Evolutionary conservation across 495 filamentous ascomycete genomes (phyloP).

Genomic region (Neurospora sp.): DNA sequence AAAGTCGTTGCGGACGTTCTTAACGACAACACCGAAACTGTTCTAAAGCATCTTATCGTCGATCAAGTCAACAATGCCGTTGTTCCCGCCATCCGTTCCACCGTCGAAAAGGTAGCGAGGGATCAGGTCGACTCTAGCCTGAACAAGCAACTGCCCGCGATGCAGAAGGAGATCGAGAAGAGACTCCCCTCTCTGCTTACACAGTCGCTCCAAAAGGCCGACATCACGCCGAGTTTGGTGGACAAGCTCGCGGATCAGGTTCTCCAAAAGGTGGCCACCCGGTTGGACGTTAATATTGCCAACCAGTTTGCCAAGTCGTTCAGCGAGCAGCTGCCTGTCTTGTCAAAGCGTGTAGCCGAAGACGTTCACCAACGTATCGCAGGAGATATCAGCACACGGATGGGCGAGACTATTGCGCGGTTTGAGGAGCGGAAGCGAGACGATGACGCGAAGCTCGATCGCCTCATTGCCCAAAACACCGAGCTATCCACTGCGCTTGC

Average conservation of each 20-base stretch:
- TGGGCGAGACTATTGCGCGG: slow-evolving; percentile 29
- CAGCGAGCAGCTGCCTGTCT: slow-evolving; percentile 52
- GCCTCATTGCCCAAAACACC: slow-evolving; percentile 62
- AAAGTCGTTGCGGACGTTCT: slow-evolving; percentile 80
- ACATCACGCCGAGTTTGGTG: slow-evolving; percentile 33
- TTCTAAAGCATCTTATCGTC: slow-evolving; percentile 59
- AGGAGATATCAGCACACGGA: slow-evolving; percentile 23
- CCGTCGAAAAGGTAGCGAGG: slow-evolving; percentile 35
- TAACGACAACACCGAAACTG: slow-evolving; percentile 80
- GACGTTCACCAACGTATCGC: slow-evolving; percentile 46
- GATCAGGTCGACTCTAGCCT: slow-evolving; percentile 33
- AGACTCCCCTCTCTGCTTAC: slow-evolving; percentile 29
- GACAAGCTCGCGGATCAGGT: slow-evolving; percentile 63
- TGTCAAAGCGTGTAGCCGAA: slow-evolving; percentile 45
- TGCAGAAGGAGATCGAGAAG: slow-evolving; percentile 54
- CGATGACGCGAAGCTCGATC: slow-evolving; percentile 72
- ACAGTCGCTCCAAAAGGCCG: slow-evolving; percentile 56
- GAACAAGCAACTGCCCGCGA: slow-evolving; percentile 37
- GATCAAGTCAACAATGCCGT: slow-evolving; percentile 56
- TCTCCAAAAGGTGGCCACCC: slow-evolving; percentile 49
- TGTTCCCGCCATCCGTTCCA: slow-evolving; percentile 40
- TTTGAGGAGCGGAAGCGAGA: slow-evolving; percentile 58
- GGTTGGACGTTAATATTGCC: slow-evolving; percentile 58
- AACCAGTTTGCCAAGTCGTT: slow-evolving; percentile 33
- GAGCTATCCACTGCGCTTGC: slow-evolving; percentile 62